These are phyloP conservation scores for Closterium sp. DNA, from an alignment of 139 green algal genomes.

Conservation along the genomic window DNA sequence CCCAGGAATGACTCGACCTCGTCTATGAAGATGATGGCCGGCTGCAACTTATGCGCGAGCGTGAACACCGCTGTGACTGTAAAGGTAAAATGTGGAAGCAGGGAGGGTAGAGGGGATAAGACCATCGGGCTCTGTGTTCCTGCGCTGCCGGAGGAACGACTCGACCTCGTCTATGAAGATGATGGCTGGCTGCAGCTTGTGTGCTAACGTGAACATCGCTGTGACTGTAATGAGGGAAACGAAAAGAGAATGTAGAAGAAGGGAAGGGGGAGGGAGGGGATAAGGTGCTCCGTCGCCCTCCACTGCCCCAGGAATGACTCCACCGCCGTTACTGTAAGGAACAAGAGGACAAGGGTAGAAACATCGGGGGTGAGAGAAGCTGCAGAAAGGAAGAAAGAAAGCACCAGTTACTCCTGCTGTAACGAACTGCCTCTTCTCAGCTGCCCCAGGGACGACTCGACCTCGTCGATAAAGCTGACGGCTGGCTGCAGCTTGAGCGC, in stretches of 20 bases:
- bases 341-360: too few relatives aligned
- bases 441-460: slow-evolving; percentile 87
- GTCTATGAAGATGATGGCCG: slow-evolving; percentile 94
- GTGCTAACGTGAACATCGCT: slow-evolving; percentile 81
- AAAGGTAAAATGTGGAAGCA: not conserved
- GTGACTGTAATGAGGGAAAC: slow-evolving; percentile 53
- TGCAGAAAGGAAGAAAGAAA: too few relatives aligned
- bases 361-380: too few relatives aligned
- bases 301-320: slow-evolving; percentile 84
- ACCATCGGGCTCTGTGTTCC: slow-evolving; percentile 64
- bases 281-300: not conserved
- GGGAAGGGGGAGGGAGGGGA: not conserved
- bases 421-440: too few relatives aligned
- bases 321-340: too few relatives aligned
- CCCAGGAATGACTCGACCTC: slow-evolving; percentile 93
- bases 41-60: slow-evolving; percentile 86
- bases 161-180: slow-evolving; percentile 98
- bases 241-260: not conserved
- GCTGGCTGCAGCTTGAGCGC: slow-evolving; percentile 85
- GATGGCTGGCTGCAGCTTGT: slow-evolving; percentile 90
- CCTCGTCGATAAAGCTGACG: slow-evolving; percentile 96
- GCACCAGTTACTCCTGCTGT: too few relatives aligned
- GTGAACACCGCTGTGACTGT: slow-evolving; percentile 80
- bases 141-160: not conserved
- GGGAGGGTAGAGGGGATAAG: not conserved